Base-by-base conservation (phyloP, 139 green algal genomes). In the Picochlorum sp. region DNA sequence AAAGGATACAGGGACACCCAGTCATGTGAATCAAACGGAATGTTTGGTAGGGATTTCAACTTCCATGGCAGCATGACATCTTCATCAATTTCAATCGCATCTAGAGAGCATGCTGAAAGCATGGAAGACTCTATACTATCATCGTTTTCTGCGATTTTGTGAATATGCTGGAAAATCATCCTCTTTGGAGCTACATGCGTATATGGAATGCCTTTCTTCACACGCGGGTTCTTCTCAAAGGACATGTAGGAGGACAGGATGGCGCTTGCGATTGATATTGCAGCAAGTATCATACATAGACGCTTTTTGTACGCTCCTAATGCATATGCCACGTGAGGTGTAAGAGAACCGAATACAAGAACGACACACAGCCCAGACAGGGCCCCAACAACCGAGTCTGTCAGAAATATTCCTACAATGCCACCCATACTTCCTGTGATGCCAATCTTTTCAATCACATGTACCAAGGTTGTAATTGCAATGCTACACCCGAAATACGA, bases 371-470 rank as follows among this genome's bases (percentile, higher is more conserved):
- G 4, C 20, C 64, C 64, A 49, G 16, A 51, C 23, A 62, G 24
- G 30, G 20, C 18, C 26, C 52, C 61, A 26, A 66, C 61, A 32
- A 26, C 32, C 13, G 14, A 21, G 41, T 66, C 61, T 28, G 61
- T 23, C 16, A 71, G 15, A 14, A 41, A 30, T 32, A 41, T 59
- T 44, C 56, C 66, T 3, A 51, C n/a, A 15, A 11, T 20, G 8
- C 47, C 45, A 24, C 23, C 26, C 9, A n/a, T 21, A 10, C 44
- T 47, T 2, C 62, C 73, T 11, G 62, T 61, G 49, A 79, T 56
- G 15, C 75, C 69, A 20, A 74, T 74, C 45, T 82, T 81, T 61
- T 81, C 74, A 73, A 75, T 81, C 23, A 81, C 30, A 50, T 75
- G 61, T 2, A 32, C 46, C 20, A 79, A 21, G 2, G 57, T 34